These are phyloP conservation scores for Thalassiosira livingstoniorum DNA, from an alignment of 352 stramenopile genomes.

Conservation along the genomic window DNA sequence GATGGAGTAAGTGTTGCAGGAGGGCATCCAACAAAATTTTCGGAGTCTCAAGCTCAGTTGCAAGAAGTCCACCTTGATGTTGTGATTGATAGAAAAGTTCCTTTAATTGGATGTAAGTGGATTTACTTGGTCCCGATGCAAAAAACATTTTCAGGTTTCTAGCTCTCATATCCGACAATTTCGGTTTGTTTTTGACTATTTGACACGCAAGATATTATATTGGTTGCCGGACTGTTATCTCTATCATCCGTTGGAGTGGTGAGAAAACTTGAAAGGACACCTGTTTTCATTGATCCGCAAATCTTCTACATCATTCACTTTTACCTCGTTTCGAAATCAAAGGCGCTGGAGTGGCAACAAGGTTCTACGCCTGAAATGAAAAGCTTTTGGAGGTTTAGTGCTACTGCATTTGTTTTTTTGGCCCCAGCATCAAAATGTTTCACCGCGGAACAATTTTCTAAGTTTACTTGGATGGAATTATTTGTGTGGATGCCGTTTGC, in stretches of 20 bases:
- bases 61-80: constrained; percentile 58
- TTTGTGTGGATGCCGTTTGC: constrained; percentile 48
- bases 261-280: too few relatives aligned
- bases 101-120: constrained; percentile 59
- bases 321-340: too few relatives aligned
- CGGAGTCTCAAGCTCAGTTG: background rate
- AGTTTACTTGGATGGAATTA: constrained; percentile 32
- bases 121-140: too few relatives aligned
- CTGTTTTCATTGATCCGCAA: too few relatives aligned
- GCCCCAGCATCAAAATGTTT: constrained; percentile 42
- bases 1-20: background rate
- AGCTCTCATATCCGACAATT: too few relatives aligned
- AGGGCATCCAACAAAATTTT: too few relatives aligned
- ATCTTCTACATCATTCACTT: too few relatives aligned
- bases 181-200: constrained; percentile 54
- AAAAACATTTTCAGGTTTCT: too few relatives aligned
- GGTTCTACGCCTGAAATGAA: constrained; percentile 88
- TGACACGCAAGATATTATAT: constrained; percentile 49
- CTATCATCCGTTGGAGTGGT: constrained; percentile 48
- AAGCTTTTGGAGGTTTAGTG: constrained; percentile 89
- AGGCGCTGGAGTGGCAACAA: too few relatives aligned
- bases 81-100: constrained; percentile 59
- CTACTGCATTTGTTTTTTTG: constrained; percentile 82
- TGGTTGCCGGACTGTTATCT: constrained; percentile 44
- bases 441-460: constrained; percentile 29